phyloP scores from a whole-genome alignment of 2,329 filamentous ascomycete genomes.

The Fusarium chaquense region DNA sequence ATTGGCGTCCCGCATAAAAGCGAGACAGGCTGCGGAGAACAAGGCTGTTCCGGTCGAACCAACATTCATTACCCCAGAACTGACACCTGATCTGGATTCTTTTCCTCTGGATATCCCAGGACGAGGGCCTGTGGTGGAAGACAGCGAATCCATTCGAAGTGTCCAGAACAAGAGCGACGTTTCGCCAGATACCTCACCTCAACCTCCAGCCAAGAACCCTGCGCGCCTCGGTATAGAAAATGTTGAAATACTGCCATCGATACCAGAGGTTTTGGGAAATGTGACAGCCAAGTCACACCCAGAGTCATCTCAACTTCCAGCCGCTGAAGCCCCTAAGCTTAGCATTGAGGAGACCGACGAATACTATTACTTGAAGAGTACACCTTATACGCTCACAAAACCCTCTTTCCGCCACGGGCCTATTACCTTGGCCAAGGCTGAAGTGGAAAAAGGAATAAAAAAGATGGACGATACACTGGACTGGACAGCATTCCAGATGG shows the following conservation, averaged over 20 bases:
- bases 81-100: slow-evolving; percentile 40
- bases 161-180: slow-evolving; percentile 9
- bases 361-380: slow-evolving; percentile 62
- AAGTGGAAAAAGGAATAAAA: slow-evolving; percentile 54
- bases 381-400: slow-evolving; percentile 62
- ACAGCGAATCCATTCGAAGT: slow-evolving; percentile 14
- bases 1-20: slow-evolving; percentile 58
- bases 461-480: slow-evolving; percentile 65
- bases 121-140: neutral
- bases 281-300: slow-evolving; percentile 15
- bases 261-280: slow-evolving; percentile 42
- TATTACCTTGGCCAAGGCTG: slow-evolving; percentile 64
- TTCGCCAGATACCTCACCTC: slow-evolving; percentile 10
- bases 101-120: slow-evolving; percentile 45
- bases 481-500: slow-evolving; percentile 75
- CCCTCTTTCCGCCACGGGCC: slow-evolving; percentile 67
- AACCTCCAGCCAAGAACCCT: slow-evolving; percentile 42
- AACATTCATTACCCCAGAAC: slow-evolving; percentile 13
- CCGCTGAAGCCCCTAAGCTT: slow-evolving; percentile 20
- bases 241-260: slow-evolving; percentile 40
- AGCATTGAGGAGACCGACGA: slow-evolving; percentile 56
- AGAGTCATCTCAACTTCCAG: neutral
- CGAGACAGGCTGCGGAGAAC: slow-evolving; percentile 45
- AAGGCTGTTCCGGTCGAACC: slow-evolving; percentile 15
- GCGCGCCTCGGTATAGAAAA: slow-evolving; percentile 29